These are phyloP conservation scores for Pseudocercospora cruenta DNA, from an alignment of 2,329 filamentous ascomycete species.

Conservation along the genomic window DNA sequence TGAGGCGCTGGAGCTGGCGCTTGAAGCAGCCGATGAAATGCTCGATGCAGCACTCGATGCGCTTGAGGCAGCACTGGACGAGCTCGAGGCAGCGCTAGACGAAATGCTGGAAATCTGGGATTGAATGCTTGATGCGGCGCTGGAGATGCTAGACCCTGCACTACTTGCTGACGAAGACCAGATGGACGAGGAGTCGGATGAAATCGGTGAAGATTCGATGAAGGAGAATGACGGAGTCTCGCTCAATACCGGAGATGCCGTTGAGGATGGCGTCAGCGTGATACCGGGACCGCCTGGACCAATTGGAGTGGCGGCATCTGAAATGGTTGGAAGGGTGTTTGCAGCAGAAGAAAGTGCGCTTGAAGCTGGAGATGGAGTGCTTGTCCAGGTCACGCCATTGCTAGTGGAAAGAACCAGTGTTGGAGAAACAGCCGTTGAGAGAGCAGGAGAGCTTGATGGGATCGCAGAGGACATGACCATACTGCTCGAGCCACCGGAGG, in stretches of 20 bases:
- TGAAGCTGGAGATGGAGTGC: conserved; percentile 2
- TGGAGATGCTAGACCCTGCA: background rate
- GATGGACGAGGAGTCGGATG: background rate
- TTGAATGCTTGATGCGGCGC: background rate
- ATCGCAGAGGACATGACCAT: background rate
- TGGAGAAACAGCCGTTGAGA: conserved; percentile 5
- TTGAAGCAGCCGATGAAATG: conserved; percentile 4
- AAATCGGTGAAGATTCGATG: conserved; percentile 2
- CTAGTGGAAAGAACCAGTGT: background rate
- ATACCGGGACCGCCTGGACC: background rate
- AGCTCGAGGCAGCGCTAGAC: conserved; percentile 10
- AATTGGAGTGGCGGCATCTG: background rate
- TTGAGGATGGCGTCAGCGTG: background rate
- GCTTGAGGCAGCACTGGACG: conserved; percentile 6
- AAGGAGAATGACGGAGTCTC: background rate
- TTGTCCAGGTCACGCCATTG: conserved; percentile 12
- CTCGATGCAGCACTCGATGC: background rate
- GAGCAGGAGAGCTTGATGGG: background rate
- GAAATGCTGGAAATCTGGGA: background rate
- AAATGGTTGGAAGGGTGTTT: background rate
- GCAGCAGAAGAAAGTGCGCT: background rate
- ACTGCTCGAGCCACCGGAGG: background rate
- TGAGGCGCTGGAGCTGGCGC: conserved; percentile 3
- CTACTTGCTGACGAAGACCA: conserved; percentile 1
- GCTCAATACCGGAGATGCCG: background rate